Evolutionary conservation across 371 early-diverging fungal species (phyloP), one percentile per base, ranked within the genome.

Genomic region (Apophysomyces ossiformis): DNA sequence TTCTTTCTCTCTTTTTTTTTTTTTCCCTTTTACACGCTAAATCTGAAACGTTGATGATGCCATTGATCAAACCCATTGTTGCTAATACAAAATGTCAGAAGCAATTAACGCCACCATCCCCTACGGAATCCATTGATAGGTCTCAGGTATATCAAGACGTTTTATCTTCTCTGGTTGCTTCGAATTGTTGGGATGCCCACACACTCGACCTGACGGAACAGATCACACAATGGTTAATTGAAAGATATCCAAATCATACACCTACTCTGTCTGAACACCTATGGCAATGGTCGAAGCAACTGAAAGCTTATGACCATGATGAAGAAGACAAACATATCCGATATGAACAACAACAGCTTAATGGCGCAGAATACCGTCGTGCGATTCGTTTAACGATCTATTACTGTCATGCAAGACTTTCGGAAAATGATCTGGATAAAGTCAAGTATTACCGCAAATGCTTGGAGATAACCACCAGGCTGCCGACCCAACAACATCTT

Each of bases 321-420:
- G 5, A 5, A 26, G 21, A 50, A 21, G 54, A 50, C 21, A 50
- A 50, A 21, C 7, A 21, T 26, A 21, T 21, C 16, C 32, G 32
- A 26, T 26, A 26, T 26, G 32, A 26, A 21, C 21, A 7, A 16
- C 18, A 7, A 18, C 47, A 26, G 32, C 32, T 32, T 26, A 45
- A 37, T 18, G 45, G 43, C 11, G 57, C 57, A 11, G 61, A 62
- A 15, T 77, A 77, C 54, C 68, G 74, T 5, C 65, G 78, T 37
- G 77, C 82, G 1, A 76, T 76, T 46, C 71, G 82, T 39, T 75
- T 75, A 54, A 71, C 74, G 7, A 76, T 81, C 44, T 78, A 81
- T 44, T 63, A 76, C 46, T 78, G 77, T 13, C 82, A 77, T 35
- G 82, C 77, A 3, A 50, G 64, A 6, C 57, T 81, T 5, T 77